phyloP scores from a whole-genome alignment of 768 basidiomycete species.

The Goffeauzyma gilvescens region DNA sequence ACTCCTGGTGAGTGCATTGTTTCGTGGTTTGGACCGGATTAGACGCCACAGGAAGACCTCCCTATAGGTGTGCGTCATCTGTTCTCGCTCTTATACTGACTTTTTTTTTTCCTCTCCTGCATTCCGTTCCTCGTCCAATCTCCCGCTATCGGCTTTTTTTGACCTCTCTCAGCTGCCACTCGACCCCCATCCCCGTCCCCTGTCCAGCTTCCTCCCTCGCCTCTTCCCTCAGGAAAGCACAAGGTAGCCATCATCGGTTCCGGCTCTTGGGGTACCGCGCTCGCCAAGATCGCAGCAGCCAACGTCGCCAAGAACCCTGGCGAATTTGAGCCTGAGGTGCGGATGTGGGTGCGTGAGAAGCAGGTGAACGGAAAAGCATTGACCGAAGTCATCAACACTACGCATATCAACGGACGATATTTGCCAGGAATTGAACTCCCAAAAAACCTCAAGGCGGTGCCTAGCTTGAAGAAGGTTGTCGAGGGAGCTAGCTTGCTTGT shows the following conservation, averaged over 20 bases:
- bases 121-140: constrained; percentile 6
- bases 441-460: constrained; percentile 33
- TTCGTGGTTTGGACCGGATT: too few species aligned
- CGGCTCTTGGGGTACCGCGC: constrained; percentile 34
- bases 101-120: background rate
- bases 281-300: constrained; percentile 33
- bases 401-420: constrained; percentile 35
- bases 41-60: too few species aligned
- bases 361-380: constrained; percentile 31
- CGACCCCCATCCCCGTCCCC: constrained; percentile 28
- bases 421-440: constrained; percentile 34
- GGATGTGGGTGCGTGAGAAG: constrained; percentile 38
- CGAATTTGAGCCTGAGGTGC: constrained; percentile 34
- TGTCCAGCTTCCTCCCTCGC: constrained; percentile 21
- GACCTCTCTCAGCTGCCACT: constrained; percentile 19
- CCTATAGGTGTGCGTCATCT: background rate
- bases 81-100: too few species aligned
- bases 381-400: constrained; percentile 36
- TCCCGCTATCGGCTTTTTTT: constrained; percentile 19
- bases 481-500: constrained; percentile 35
- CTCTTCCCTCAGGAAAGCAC: constrained; percentile 26
- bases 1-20: constrained; percentile 19
- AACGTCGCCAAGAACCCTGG: constrained; percentile 25
- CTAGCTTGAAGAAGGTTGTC: constrained; percentile 33
- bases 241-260: constrained; percentile 31